Evolutionary conservation across 306 rosid genomes (phyloP).

Genomic region (Ormosia semicastrata): DNA sequence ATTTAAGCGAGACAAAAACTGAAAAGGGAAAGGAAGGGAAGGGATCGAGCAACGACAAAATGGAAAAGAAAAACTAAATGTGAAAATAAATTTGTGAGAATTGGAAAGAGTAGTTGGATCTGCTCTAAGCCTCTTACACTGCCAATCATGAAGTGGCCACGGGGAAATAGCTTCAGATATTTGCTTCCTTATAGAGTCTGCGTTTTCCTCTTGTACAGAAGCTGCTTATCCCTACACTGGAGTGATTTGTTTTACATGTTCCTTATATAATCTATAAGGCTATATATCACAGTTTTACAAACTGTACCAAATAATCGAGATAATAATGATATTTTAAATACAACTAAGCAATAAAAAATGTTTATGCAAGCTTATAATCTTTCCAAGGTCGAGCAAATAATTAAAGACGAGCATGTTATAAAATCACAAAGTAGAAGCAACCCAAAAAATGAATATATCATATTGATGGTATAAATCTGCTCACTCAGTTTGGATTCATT

Average conservation of each 20-base stretch:
- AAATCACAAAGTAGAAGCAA: neutral
- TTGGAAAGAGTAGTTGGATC: too few relatives aligned
- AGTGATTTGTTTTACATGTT: neutral
- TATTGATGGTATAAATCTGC: too few relatives aligned
- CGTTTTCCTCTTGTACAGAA: neutral
- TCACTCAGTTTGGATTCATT: too few relatives aligned
- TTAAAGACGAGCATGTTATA: neutral
- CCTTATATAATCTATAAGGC: neutral
- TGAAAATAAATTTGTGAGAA: neutral
- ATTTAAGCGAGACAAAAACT: conserved; percentile 8
- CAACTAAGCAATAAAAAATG: neutral
- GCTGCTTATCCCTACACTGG: neutral
- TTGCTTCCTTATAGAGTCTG: neutral
- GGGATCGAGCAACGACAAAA: too few relatives aligned
- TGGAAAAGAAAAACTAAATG: neutral
- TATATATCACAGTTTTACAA: neutral
- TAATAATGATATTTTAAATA: neutral
- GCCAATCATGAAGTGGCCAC: too few relatives aligned
- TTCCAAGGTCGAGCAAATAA: neutral
- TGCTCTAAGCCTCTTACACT: too few relatives aligned
- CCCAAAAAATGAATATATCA: too few relatives aligned
- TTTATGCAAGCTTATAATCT: neutral
- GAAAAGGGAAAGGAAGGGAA: neutral
- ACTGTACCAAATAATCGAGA: neutral
- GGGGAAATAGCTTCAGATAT: neutral